Percentiles rank a stretch among this genome's conserved stretches.
phyloP scores from a whole-genome alignment of 1,284 basidiomycete genomes.

The Tranzscheliella williamsii region DNA sequence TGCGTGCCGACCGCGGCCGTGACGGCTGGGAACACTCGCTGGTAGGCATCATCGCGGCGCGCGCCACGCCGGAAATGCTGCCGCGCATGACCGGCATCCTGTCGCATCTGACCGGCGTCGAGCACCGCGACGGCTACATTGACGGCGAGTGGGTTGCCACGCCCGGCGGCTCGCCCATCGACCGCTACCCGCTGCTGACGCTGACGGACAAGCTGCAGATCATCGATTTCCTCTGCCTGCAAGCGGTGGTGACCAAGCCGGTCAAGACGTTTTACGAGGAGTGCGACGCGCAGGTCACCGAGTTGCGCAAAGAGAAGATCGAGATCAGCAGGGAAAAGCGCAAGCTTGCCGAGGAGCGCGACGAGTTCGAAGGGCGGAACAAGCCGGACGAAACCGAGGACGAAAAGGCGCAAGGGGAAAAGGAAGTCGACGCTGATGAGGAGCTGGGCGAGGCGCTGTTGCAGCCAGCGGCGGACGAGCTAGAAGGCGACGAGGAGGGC shows the following conservation, averaged over 20 bases:
- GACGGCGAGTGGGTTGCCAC: slow-evolving; percentile 41
- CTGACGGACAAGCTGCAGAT: slow-evolving; percentile 81
- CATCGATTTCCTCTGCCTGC: slow-evolving; percentile 82
- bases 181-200: slow-evolving; percentile 74
- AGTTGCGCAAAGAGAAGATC: slow-evolving; percentile 90
- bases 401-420: not conserved
- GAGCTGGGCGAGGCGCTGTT: slow-evolving; percentile 5
- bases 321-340: slow-evolving; percentile 87
- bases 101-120: slow-evolving; percentile 53
- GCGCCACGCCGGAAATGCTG: slow-evolving; percentile 43
- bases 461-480: slow-evolving; percentile 62
- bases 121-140: slow-evolving; percentile 45
- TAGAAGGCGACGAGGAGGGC: slow-evolving; percentile 65
- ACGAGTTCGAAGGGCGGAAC: slow-evolving; percentile 65
- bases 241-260: slow-evolving; percentile 84
- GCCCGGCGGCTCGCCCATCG: slow-evolving; percentile 50
- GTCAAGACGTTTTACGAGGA: slow-evolving; percentile 86
- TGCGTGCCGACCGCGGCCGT: slow-evolving; percentile 47
- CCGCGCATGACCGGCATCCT: slow-evolving; percentile 55
- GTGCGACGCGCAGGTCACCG: slow-evolving; percentile 84
- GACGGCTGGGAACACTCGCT: slow-evolving; percentile 52
- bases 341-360: slow-evolving; percentile 76
- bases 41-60: slow-evolving; percentile 45
- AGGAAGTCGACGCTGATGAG: slow-evolving; percentile 6
- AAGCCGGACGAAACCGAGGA: slow-evolving; percentile 14